Evolutionary conservation across 495 filamentous ascomycete species (phyloP).

Genomic region (Pseudoneurospora amorphoporcata): DNA sequence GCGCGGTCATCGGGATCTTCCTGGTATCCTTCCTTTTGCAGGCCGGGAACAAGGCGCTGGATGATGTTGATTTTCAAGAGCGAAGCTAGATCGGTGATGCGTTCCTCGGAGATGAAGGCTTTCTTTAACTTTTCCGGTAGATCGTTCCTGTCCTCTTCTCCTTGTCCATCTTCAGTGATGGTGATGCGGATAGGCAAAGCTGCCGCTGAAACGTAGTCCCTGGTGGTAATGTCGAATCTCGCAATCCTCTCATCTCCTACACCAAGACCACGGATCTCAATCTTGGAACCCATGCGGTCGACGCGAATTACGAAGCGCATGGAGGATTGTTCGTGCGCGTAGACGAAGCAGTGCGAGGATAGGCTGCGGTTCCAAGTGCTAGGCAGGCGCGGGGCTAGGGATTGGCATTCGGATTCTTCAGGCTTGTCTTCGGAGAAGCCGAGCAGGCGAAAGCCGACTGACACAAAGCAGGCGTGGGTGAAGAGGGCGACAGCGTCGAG

Average conservation of each 20-base stretch:
- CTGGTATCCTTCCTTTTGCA: conserved; percentile 70
- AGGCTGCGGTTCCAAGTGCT: conserved; percentile 64
- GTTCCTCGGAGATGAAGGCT: conserved; percentile 60
- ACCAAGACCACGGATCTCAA: conserved; percentile 68
- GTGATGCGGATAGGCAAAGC: conserved; percentile 39
- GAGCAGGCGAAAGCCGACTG: conserved; percentile 70
- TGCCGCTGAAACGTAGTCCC: conserved; percentile 59
- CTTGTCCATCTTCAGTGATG: conserved; percentile 16
- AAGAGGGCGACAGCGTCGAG: conserved; percentile 83
- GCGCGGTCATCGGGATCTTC: conserved; percentile 34
- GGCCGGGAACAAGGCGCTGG: conserved; percentile 63
- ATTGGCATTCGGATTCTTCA: conserved; percentile 28
- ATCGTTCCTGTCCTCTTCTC: conserved; percentile 30
- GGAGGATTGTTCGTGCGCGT: conserved; percentile 79
- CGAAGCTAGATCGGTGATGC: conserved; percentile 55
- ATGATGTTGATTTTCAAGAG: conserved; percentile 68
- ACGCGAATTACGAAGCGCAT: conserved; percentile 77
- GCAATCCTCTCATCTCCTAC: conserved; percentile 71
- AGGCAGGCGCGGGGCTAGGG: conserved; percentile 52
- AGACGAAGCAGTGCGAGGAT: conserved; percentile 68
- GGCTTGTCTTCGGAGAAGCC: conserved; percentile 67
- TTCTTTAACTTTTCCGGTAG: conserved; percentile 43
- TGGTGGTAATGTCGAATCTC: conserved; percentile 61
- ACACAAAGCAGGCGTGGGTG: conserved; percentile 71
- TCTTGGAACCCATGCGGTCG: conserved; percentile 72